These are phyloP conservation scores for Helichrysum umbraculigerum DNA, from an alignment of 129 eudicot genomes.

Conservation along the genomic window DNA sequence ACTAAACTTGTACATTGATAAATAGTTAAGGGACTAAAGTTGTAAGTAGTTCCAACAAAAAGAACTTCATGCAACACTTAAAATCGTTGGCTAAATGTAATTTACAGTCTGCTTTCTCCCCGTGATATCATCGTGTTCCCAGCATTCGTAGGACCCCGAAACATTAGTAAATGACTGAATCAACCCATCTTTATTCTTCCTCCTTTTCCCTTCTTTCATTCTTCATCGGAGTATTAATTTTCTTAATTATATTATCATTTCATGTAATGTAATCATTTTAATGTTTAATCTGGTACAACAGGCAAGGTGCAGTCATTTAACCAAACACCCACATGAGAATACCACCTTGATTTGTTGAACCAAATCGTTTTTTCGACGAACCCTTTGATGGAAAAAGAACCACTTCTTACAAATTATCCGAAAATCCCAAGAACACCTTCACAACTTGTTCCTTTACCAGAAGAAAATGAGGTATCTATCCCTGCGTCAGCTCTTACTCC, in stretches of 20 bases:
- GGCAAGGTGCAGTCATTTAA: slow-evolving; percentile 1
- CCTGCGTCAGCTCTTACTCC: slow-evolving; percentile 53
- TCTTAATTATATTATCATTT: not conserved
- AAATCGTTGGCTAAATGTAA: slow-evolving; percentile 18
- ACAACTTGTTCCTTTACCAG: slow-evolving; percentile 46
- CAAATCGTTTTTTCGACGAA: slow-evolving; percentile 24
- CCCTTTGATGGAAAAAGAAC: slow-evolving; percentile 54
- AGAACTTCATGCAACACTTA: slow-evolving; percentile 21
- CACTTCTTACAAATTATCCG: slow-evolving; percentile 48
- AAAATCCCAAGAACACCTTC: slow-evolving; percentile 33
- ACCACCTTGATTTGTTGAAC: slow-evolving; percentile 4
- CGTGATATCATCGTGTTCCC: slow-evolving; percentile 35
- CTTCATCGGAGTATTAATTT: not conserved
- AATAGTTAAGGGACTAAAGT: not conserved
- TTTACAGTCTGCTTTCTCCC: slow-evolving; percentile 34
- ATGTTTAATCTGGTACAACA: not conserved
- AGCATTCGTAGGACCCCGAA: slow-evolving; percentile 34
- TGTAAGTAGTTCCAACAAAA: not conserved
- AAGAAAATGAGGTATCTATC: slow-evolving; percentile 44
- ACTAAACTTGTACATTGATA: too few relatives aligned
- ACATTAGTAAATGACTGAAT: slow-evolving; percentile 18
- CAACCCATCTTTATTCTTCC: slow-evolving; percentile 26
- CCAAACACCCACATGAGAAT: not conserved
- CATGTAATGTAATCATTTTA: not conserved
- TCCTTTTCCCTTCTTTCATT: not conserved